These are phyloP conservation scores for Macrotyloma uniflorum DNA, from an alignment of 306 rosid genomes.

Conservation along the genomic window DNA sequence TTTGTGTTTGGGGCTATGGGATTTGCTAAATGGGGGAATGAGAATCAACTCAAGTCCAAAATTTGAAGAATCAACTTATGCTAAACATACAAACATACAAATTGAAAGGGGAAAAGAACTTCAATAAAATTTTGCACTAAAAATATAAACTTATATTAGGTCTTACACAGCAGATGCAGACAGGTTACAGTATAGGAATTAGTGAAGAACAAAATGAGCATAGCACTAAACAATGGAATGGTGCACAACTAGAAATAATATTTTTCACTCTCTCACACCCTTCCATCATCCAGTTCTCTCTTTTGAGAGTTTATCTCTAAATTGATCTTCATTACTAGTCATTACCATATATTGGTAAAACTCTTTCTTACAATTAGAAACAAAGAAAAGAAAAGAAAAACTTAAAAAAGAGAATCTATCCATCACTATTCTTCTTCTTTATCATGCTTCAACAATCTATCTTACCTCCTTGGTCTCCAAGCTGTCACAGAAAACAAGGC, in stretches of 20 bases:
- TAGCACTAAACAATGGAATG: conserved; percentile 17
- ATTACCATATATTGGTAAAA: conserved; percentile 41
- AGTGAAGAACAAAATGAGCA: neutral
- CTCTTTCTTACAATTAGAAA: conserved; percentile 42
- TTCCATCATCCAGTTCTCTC: neutral
- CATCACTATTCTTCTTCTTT: conserved; percentile 27
- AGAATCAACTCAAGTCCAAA: neutral
- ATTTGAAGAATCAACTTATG: conserved; percentile 1
- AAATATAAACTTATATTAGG: neutral
- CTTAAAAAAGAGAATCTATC: conserved; percentile 9
- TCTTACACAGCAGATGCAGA: conserved; percentile 21
- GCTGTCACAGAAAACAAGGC: conserved; percentile 76
- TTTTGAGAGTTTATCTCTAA: conserved; percentile 32
- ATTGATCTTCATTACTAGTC: conserved; percentile 36
- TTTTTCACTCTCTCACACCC: neutral
- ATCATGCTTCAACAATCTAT: neutral
- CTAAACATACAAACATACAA: conserved; percentile 13
- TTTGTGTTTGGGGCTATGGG: neutral
- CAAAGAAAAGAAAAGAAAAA: conserved; percentile 20
- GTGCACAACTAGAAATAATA: conserved; percentile 24
- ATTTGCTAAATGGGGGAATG: neutral
- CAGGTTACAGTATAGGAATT: neutral
- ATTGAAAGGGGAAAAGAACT: neutral
- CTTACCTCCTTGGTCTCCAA: conserved; percentile 82
- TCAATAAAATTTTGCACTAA: neutral